Evolutionary conservation across 257 asterid species (phyloP), one percentile per base, ranked within the genome.

Genomic region (Marsdenia floribunda): DNA sequence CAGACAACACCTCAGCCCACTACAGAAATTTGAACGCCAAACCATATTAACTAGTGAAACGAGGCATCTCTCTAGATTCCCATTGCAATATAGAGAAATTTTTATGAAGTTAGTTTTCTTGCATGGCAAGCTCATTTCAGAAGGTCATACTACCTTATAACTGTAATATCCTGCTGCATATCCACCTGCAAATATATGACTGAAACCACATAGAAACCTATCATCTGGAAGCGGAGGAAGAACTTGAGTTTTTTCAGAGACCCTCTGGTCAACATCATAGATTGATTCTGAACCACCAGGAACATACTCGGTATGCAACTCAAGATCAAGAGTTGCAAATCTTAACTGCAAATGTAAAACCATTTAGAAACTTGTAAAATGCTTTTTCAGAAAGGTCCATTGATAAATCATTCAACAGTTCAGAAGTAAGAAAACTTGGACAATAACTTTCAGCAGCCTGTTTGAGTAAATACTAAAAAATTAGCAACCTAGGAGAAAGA

Each of bases 1-100:
- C 99, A 8, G 99, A 95, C 84, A 95, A 83, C 74, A 95, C 99
- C 87, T 95, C 99, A 55, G 99, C 99, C 99, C 99, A 95, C 99
- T 95, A 90, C 85, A 88, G 67, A 75, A 74, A 54, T 76, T 82
- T 71, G 52, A 64, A 80, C 50, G 79, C 75, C 64, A 75, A 68
- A 24, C 52, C 64, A 66, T 3, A 12, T 29, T 26, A 50, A 61
- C 38, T 50, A 65, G n/a, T 65, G 49, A 21, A 66, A 66, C 18
- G 2, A 11, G 52, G 33, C 50, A 38, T 38, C 16, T 66, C 29
- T 3, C 52, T 6, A 21, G 4, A 18, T 66, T 22, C 16, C 3
- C 52, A 37, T 38, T 38, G n/a, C 47, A 63, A 35, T 35, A 15
- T 63, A 63, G 16, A 70, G 40, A 46, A n/a, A 6, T 11, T 69